These are phyloP conservation scores for Hypoxylon fragiforme DNA, from an alignment of 495 filamentous ascomycete species.

Conservation along the genomic window DNA sequence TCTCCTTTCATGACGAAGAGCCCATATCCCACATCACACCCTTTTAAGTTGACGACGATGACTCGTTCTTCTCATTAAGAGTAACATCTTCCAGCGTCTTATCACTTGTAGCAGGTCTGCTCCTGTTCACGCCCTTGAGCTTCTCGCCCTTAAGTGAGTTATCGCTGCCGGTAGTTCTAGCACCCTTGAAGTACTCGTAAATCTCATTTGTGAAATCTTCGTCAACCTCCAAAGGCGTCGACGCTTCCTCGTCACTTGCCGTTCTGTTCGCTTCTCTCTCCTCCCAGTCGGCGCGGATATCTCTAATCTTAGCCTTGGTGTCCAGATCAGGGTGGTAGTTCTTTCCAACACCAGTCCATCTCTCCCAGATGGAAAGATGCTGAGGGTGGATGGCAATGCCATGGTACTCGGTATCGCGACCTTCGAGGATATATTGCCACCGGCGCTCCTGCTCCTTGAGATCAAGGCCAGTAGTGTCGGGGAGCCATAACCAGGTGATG, in stretches of 20 bases:
- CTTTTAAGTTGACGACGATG: background rate
- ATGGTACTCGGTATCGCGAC: slow-evolving; percentile 78
- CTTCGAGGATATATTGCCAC: slow-evolving; percentile 76
- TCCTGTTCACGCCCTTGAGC: slow-evolving; percentile 10
- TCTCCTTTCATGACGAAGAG: slow-evolving; percentile 1
- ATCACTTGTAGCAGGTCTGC: slow-evolving; percentile 12
- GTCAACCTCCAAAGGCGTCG: slow-evolving; percentile 38
- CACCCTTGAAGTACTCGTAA: slow-evolving; percentile 47
- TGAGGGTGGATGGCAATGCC: slow-evolving; percentile 84
- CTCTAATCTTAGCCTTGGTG: slow-evolving; percentile 75
- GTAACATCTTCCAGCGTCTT: slow-evolving; percentile 8
- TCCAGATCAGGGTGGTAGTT: slow-evolving; percentile 78
- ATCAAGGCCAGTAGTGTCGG: slow-evolving; percentile 89
- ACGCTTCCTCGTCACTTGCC: slow-evolving; percentile 27
- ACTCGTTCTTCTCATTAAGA: background rate
- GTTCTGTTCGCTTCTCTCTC: slow-evolving; percentile 26
- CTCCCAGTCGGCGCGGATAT: slow-evolving; percentile 62
- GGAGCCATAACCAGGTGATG: slow-evolving; percentile 77
- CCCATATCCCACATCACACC: background rate
- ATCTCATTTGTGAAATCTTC: slow-evolving; percentile 48
- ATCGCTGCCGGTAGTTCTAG: slow-evolving; percentile 17
- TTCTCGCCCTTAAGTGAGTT: slow-evolving; percentile 32
- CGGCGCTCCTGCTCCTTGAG: slow-evolving; percentile 92
- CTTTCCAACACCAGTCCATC: slow-evolving; percentile 68
- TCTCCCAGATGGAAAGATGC: slow-evolving; percentile 83